phyloP scores from a whole-genome alignment of 441 rosid species.

The Euphorbia celastroides region DNA sequence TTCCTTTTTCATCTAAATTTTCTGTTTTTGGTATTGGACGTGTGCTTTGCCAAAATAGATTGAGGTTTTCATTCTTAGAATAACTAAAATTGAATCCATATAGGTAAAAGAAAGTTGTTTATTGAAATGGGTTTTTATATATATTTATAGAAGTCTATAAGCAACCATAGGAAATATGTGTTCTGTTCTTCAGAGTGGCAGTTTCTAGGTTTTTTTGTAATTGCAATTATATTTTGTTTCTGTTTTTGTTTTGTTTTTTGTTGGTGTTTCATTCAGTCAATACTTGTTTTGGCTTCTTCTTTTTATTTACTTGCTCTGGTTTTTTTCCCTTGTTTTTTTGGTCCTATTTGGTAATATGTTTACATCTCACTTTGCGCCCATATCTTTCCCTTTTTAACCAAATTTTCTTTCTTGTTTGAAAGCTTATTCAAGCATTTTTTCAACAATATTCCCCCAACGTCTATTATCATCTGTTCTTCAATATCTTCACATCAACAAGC shows the following conservation, averaged over 20 bases:
- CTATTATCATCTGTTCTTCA: not conserved
- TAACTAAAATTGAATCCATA: not conserved
- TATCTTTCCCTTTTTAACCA: not conserved
- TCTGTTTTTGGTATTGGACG: slow-evolving; percentile 5
- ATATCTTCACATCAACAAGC: not conserved
- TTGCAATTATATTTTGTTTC: not conserved
- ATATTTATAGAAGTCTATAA: not conserved
- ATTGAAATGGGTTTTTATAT: slow-evolving; percentile 19
- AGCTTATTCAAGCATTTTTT: not conserved
- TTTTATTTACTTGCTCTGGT: slow-evolving; percentile 7
- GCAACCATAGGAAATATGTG: not conserved
- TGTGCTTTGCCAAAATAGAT: slow-evolving; percentile 29
- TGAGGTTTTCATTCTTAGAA: slow-evolving; percentile 11
- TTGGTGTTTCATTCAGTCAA: not conserved
- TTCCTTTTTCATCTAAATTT: slow-evolving; percentile 10
- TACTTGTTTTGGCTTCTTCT: not conserved
- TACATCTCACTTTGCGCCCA: not conserved
- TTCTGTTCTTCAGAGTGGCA: not conserved
- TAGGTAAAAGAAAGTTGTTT: slow-evolving; percentile 5
- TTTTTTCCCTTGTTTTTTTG: slow-evolving; percentile 16
- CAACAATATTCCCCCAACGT: not conserved
- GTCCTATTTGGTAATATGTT: slow-evolving; percentile 23
- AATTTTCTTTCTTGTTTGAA: slow-evolving; percentile 3
- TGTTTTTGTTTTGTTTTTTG: not conserved
- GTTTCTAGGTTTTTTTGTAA: not conserved